These are phyloP conservation scores for Lachnellula willkommii DNA, from an alignment of 2,329 filamentous ascomycete species.

Conservation along the genomic window DNA sequence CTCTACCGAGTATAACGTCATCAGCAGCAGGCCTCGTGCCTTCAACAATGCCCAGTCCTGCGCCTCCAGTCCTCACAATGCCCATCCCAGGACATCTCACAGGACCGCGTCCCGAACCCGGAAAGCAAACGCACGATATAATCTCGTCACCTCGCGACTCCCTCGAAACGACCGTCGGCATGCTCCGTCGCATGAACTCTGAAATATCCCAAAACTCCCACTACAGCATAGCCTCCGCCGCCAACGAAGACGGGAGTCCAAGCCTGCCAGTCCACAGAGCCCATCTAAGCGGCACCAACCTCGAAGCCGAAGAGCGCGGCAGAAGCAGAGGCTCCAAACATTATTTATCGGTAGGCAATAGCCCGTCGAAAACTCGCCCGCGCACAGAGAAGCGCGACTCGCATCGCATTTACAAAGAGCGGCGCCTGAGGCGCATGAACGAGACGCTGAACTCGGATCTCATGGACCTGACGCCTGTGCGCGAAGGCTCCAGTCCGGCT, in stretches of 20 bases:
- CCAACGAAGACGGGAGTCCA: not conserved
- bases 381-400: conserved; percentile 1
- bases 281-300: too few relatives aligned
- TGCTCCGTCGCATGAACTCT: conserved; percentile 21
- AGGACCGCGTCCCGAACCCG: conserved; percentile 14
- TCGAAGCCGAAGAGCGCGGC: not conserved
- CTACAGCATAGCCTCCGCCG: conserved; percentile 6
- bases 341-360: conserved; percentile 10
- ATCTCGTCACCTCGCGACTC: conserved; percentile 9
- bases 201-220: conserved; percentile 9
- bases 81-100: conserved; percentile 17
- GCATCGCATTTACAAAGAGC: conserved; percentile 8
- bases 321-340: conserved; percentile 7
- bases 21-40: conserved; percentile 5
- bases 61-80: conserved; percentile 19
- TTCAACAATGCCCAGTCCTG: conserved; percentile 4
- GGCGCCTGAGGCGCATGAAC: conserved; percentile 2
- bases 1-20: conserved; percentile 10
- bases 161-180: conserved; percentile 8
- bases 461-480: conserved; percentile 8
- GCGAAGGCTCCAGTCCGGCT: conserved; percentile 2
- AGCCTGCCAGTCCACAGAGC: too few relatives aligned
- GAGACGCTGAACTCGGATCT: not conserved
- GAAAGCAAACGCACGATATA: not conserved
- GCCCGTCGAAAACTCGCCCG: not conserved